Evolutionary conservation across 768 basidiomycete genomes (phyloP), one percentile per base, ranked within the genome.

Genomic region (Lactarius sanguifluus): DNA sequence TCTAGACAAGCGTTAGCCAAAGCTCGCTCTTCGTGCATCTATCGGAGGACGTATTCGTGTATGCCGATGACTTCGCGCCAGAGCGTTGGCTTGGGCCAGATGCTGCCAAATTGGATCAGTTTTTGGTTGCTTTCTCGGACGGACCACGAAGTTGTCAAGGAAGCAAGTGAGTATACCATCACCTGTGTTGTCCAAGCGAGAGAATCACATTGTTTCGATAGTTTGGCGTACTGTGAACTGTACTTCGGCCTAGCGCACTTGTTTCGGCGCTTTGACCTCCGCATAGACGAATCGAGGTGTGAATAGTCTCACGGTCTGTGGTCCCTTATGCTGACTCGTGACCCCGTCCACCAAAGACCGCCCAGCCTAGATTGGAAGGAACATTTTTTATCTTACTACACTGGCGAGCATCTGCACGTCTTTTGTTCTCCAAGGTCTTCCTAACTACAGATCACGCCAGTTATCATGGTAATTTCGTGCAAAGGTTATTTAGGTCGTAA

Each of bases 221-320:
- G 62, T 34, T 38, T 62, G 10, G 62, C 62, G 15, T 62, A 62
- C 20, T 62, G 62, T 54, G 52, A 62, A 40, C 32, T 62, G 34
- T 62, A 62, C 52, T 32, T 50, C 3, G 57, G 28, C 7, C 45
- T 64, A n/a, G 57, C 43, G 13, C 45, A 59, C 57, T 25, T 59
- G 41, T 58, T 64, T 57, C 63, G 64, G 43, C 64, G 62, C n/a
- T 64, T 64, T 28, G 57, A 58, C 28, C 34, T 64, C 8, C 30
- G n/a, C 18, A n/a, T 58, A 34, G 57, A 59, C 23, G 30, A 28
- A 41, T 43, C n/a, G 25, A 55, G 63, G 63, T 64, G 28, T 5
- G 40, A 55, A 43, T 45, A 20, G 10, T 47, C 45, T 32, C 32
- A 30, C 32, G 9, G 9, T 47, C 5, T 20, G 43, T 43, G n/a